phyloP scores from a whole-genome alignment of 495 filamentous ascomycete species.

The Letharia lupina region DNA sequence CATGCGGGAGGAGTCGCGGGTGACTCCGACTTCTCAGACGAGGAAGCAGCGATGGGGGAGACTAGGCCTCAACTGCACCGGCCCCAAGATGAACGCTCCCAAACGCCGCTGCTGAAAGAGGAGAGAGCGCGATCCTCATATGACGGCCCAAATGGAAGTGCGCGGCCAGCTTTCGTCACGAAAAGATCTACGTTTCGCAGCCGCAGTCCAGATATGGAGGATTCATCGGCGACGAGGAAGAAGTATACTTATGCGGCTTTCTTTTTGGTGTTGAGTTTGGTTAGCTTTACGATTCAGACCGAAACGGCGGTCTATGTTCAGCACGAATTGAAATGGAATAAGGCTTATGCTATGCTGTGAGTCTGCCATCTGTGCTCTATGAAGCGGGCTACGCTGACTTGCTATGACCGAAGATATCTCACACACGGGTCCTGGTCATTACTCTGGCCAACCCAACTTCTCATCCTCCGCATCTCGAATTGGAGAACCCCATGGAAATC shows the following conservation, averaged over 20 bases:
- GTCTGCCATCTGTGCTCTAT: constrained; percentile 25
- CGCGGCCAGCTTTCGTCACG: constrained; percentile 29
- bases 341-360: constrained; percentile 96
- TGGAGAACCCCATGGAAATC: constrained; percentile 65
- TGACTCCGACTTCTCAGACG: constrained; percentile 26
- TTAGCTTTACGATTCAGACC: constrained; percentile 82
- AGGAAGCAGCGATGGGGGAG: constrained; percentile 37
- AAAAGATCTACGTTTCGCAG: constrained; percentile 54
- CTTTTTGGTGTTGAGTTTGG: constrained; percentile 70
- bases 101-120: constrained; percentile 50
- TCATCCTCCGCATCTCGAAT: constrained; percentile 67
- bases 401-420: constrained; percentile 52
- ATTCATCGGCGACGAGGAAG: constrained; percentile 52
- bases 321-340: constrained; percentile 80
- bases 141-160: constrained; percentile 28
- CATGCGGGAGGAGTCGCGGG: constrained; percentile 12
- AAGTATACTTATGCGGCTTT: constrained; percentile 81
- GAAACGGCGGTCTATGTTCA: constrained; percentile 93
- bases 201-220: constrained; percentile 50
- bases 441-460: constrained; percentile 77
- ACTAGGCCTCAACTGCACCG: constrained; percentile 41
- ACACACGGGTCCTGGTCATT: constrained; percentile 90
- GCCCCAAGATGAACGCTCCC: constrained; percentile 43
- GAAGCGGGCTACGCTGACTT: neutral
- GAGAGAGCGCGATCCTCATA: constrained; percentile 42